A percentile compares a stretch with the other conserved stretches of the same genome.
These are phyloP conservation scores for Sugiyamaella grinbergsii DNA, from an alignment of 1,139 yeast genomes.

Conservation along the genomic window DNA sequence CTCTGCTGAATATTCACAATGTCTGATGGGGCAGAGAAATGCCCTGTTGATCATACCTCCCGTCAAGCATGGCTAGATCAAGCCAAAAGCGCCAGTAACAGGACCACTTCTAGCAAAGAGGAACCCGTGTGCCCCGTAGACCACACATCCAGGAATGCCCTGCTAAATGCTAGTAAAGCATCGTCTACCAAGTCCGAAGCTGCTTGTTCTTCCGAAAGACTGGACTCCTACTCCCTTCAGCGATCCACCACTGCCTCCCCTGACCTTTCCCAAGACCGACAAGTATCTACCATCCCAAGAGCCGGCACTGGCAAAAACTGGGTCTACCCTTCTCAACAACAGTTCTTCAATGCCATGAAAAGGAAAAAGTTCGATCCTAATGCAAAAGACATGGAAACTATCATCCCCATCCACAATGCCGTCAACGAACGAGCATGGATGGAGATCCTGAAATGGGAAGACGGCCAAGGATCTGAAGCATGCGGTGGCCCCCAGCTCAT, in stretches of 20 bases:
- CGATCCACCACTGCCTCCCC: slow-evolving; percentile 41
- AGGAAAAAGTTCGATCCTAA: slow-evolving; percentile 87
- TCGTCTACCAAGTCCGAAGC: slow-evolving; percentile 19
- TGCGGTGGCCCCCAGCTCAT: slow-evolving; percentile 89
- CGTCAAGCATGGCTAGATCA: slow-evolving; percentile 32
- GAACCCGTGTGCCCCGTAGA: slow-evolving; percentile 65
- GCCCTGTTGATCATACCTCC: slow-evolving; percentile 43
- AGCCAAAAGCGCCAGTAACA: slow-evolving; percentile 22
- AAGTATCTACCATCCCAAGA: slow-evolving; percentile 81
- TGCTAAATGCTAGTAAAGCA: slow-evolving; percentile 38
- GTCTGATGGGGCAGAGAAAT: slow-evolving; percentile 27
- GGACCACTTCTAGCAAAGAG: background rate
- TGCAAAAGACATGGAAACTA: slow-evolving; percentile 80
- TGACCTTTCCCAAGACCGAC: slow-evolving; percentile 55
- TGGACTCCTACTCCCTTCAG: slow-evolving; percentile 34
- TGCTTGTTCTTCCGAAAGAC: slow-evolving; percentile 38
- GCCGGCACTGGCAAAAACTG: slow-evolving; percentile 64
- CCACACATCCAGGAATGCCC: slow-evolving; percentile 56
- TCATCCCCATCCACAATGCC: slow-evolving; percentile 91
- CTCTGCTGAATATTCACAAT: background rate
- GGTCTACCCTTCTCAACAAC: slow-evolving; percentile 95
- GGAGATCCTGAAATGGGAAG: slow-evolving; percentile 84
- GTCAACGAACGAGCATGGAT: slow-evolving; percentile 94
- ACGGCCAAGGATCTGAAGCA: slow-evolving; percentile 51
- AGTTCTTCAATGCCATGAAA: slow-evolving; percentile 90